phyloP scores from a whole-genome alignment of 768 basidiomycete species.

The Leccinum uliginosum region DNA sequence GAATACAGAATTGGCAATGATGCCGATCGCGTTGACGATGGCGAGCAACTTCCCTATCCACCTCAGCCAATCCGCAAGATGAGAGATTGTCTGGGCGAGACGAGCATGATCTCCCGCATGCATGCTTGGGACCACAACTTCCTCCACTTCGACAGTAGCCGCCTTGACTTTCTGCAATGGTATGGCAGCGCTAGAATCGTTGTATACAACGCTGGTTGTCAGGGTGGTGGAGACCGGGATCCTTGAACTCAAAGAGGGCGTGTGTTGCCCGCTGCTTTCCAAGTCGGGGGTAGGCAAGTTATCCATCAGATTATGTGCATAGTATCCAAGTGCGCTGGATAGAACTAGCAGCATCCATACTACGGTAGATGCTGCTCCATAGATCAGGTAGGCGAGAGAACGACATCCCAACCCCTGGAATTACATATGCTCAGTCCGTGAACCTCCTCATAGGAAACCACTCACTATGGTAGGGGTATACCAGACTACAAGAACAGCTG shows the following conservation, averaged over 20 bases:
- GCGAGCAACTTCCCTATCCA: conserved; percentile 28
- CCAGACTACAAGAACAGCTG: conserved; percentile 27
- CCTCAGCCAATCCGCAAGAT: conserved; percentile 18
- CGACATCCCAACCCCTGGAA: conserved; percentile 33
- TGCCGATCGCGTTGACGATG: conserved; percentile 23
- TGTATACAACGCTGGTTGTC: too few species aligned
- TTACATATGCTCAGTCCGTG: neutral
- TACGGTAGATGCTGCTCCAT: conserved; percentile 25
- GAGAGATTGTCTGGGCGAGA: neutral
- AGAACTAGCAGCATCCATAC: conserved; percentile 29
- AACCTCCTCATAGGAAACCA: neutral
- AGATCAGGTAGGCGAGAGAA: conserved; percentile 29
- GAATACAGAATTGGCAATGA: conserved; percentile 26
- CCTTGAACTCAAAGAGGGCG: neutral
- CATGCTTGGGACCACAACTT: neutral
- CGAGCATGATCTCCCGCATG: neutral
- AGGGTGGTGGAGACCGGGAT: neutral
- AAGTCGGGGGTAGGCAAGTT: neutral
- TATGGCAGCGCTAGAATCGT: neutral
- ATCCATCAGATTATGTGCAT: conserved; percentile 8
- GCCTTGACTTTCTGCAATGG: neutral
- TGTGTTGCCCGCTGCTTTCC: neutral
- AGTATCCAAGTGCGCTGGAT: conserved; percentile 27
- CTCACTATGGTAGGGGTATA: conserved; percentile 30
- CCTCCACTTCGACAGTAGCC: neutral